These are phyloP conservation scores for Paxillus involutus DNA, from an alignment of 768 basidiomycete species.

Conservation along the genomic window DNA sequence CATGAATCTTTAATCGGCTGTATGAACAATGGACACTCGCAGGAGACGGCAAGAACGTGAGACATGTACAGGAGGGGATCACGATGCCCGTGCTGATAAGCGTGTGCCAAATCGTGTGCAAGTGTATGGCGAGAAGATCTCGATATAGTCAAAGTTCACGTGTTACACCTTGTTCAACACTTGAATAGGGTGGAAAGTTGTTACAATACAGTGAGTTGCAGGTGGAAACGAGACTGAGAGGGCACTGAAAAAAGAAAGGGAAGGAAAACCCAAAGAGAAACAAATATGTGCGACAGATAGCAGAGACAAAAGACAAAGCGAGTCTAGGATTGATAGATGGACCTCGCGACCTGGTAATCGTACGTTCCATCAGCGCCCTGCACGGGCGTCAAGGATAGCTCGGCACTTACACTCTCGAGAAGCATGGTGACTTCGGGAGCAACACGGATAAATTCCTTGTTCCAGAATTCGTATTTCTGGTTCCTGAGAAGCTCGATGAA, in stretches of 20 bases:
- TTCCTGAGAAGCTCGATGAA: slow-evolving; percentile 94
- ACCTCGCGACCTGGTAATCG: slow-evolving; percentile 62
- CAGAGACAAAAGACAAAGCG: slow-evolving; percentile 57
- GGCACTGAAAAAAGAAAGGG: slow-evolving; percentile 1
- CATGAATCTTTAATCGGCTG: slow-evolving; percentile 1
- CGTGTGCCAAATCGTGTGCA: slow-evolving; percentile 9
- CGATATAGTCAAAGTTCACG: slow-evolving; percentile 45
- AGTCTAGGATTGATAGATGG: slow-evolving; percentile 78
- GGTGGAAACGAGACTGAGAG: slow-evolving; percentile 23
- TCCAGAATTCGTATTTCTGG: slow-evolving; percentile 89
- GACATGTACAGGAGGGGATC: background rate
- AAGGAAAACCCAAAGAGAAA: slow-evolving; percentile 58
- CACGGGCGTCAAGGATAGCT: slow-evolving; percentile 1
- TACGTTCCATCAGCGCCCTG: slow-evolving; percentile 6
- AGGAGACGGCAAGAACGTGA: slow-evolving; percentile 2
- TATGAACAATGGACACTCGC: slow-evolving; percentile 5
- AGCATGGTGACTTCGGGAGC: slow-evolving; percentile 85
- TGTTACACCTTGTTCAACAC: slow-evolving; percentile 58
- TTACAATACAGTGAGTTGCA: slow-evolving; percentile 84
- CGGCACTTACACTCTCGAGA: slow-evolving; percentile 70
- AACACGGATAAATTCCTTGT: slow-evolving; percentile 80
- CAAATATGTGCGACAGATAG: slow-evolving; percentile 82
- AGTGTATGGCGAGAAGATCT: slow-evolving; percentile 17
- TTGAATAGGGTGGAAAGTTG: slow-evolving; percentile 51
- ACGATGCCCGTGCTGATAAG: slow-evolving; percentile 3